These are phyloP conservation scores for Stephania japonica DNA, from an alignment of 164 flowering plant genomes.

Conservation along the genomic window DNA sequence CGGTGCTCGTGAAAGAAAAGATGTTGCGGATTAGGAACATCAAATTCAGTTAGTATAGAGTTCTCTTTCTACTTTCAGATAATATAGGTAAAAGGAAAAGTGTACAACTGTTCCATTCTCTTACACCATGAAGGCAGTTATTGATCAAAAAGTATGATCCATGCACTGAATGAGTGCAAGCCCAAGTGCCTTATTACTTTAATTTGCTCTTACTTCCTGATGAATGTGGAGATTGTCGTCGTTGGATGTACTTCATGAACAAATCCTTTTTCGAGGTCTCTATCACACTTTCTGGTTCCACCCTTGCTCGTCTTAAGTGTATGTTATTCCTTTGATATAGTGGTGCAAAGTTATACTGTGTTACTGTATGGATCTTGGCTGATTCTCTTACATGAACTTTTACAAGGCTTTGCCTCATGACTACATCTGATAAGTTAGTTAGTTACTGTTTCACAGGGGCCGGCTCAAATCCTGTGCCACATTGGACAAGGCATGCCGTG, in stretches of 20 bases:
- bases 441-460: conserved; percentile 13
- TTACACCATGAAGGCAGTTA: not conserved
- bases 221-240: not conserved
- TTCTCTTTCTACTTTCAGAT: not conserved
- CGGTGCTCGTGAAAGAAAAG: not conserved
- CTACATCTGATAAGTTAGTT: not conserved
- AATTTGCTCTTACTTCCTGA: not conserved
- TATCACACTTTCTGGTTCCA: not conserved
- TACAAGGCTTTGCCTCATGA: not conserved
- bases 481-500: conserved; percentile 31
- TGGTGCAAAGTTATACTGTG: not conserved
- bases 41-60: not conserved
- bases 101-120: not conserved
- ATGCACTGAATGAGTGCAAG: not conserved
- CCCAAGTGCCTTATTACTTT: not conserved
- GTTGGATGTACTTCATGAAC: not conserved
- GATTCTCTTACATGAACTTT: too few species aligned
- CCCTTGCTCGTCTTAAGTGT: not conserved
- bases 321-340: not conserved
- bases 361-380: not conserved
- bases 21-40: not conserved
- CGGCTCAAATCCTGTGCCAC: conserved; percentile 15
- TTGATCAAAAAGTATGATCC: not conserved
- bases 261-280: not conserved
- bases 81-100: not conserved